Evolutionary conservation across 768 basidiomycete genomes (phyloP), one percentile per base, ranked within the genome.

Genomic region (Mycena alexandri): DNA sequence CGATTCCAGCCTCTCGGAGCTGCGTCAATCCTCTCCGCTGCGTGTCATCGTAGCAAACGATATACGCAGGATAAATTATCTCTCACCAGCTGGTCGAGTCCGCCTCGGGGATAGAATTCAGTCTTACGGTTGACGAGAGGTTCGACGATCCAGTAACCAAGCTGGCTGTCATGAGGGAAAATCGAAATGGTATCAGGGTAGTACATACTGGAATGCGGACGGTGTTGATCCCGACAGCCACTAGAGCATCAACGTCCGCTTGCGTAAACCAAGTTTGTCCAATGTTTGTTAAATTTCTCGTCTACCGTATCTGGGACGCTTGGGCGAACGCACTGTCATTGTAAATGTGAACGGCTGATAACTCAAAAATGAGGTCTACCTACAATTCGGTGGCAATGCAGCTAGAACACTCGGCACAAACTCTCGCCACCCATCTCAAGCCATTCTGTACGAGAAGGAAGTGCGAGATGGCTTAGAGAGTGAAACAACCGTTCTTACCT

Each of bases 61-160:
- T 5, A 48, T 38, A 14, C 38, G 19, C 12, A 36, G 61, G n/a
- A 36, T 34, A n/a, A 55, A 46, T 9, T 60, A 25, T 36, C 19
- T 74, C 85, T 56, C 67, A 92, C 93, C 41, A 94, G 82, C 55
- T 89, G 85, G 4, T 72, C 61, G 38, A 94, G 82, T 33, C 93
- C 93, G 21, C 93, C 93, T 41, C 86, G 84, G 16, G 92, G 90
- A 74, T 84, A 94, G 51, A 82, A 85, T 74, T 94, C 93, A 2
- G 78, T 80, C 1, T 71, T 70, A 5, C 89, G 83, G 74, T 93
- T 74, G 0, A 94, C 93, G 10, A 94, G 79, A 4, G 81, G 83
- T 74, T 94, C 93, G 10, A 94, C 80, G 52, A 94, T 89, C 93
- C 93, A 94, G 75, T 90, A 94, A 0, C 93, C 93, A 44, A 94